Percentiles rank a stretch among this genome's conserved stretches.
Evolutionary conservation across 139 green algal genomes (phyloP).

Genomic region (Desmodesmus armatus): DNA sequence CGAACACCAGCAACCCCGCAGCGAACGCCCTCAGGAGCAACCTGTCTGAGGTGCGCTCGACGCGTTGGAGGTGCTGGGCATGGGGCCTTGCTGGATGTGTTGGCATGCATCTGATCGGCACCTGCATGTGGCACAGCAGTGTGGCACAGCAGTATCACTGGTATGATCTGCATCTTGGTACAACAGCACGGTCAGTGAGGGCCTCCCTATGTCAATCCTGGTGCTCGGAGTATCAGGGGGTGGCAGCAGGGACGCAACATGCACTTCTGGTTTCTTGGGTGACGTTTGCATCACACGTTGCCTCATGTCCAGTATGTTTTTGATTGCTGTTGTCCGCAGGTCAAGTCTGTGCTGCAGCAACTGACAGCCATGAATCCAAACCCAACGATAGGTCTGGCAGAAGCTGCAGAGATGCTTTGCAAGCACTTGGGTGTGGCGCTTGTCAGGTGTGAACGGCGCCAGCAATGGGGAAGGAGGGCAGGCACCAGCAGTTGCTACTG

Average conservation of each 20-base stretch:
- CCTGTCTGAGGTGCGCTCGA: constrained; percentile 41
- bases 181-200: neutral
- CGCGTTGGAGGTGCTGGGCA: neutral
- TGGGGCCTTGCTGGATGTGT: too few species aligned
- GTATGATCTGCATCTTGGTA: too few species aligned
- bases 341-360: constrained; percentile 71
- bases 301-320: neutral
- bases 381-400: constrained; percentile 65
- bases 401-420: constrained; percentile 68
- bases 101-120: neutral
- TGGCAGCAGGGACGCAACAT: neutral
- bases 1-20: neutral
- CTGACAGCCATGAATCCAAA: constrained; percentile 64
- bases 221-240: too few species aligned
- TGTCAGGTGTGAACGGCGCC: constrained; percentile 50
- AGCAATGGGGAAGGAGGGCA: neutral
- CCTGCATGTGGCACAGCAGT: neutral
- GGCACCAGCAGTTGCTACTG: neutral
- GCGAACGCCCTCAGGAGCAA: constrained; percentile 42
- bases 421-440: constrained; percentile 66
- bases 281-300: neutral
- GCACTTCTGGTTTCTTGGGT: neutral
- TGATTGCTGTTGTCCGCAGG: constrained; percentile 41
- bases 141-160: constrained; percentile 1
- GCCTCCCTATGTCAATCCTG: too few species aligned